A percentile compares a stretch with the other conserved stretches of the same genome.
phyloP scores from a whole-genome alignment of 2,329 filamentous ascomycete genomes.

The Arthrobotrys sinensis region DNA sequence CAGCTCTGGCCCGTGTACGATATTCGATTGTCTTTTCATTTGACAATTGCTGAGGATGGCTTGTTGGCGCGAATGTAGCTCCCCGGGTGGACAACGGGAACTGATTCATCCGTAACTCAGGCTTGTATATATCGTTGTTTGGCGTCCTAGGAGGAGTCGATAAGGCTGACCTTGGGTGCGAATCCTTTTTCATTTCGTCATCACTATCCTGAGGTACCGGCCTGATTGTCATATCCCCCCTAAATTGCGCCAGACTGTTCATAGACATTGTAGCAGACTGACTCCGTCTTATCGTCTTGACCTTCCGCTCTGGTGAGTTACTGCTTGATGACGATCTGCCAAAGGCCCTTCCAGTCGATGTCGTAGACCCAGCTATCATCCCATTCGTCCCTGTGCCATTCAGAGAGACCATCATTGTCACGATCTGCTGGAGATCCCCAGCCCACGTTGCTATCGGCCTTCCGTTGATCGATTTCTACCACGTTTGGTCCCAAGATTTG shows the following conservation, averaged over 20 bases:
- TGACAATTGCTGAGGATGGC: constrained; percentile 30
- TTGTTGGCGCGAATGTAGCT: constrained; percentile 27
- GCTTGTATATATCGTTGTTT: constrained; percentile 29
- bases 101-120: constrained; percentile 27
- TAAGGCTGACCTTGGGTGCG: constrained; percentile 35
- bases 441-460: constrained; percentile 11
- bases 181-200: constrained; percentile 25
- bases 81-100: constrained; percentile 37
- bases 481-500: constrained; percentile 26
- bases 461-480: constrained; percentile 15
- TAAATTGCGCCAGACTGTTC: constrained; percentile 48
- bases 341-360: constrained; percentile 25
- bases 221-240: constrained; percentile 55
- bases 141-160: constrained; percentile 57
- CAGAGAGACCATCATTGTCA: constrained; percentile 52
- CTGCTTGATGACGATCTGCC: constrained; percentile 42
- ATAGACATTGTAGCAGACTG: constrained; percentile 53
- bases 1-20: constrained; percentile 38
- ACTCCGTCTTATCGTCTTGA: constrained; percentile 43
- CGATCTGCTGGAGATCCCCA: constrained; percentile 8
- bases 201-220: constrained; percentile 38
- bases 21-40: constrained; percentile 53
- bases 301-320: constrained; percentile 49
- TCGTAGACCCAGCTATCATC: constrained; percentile 25
- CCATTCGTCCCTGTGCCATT: constrained; percentile 35